Base-by-base conservation (phyloP, 371 early-diverging fungal species). In the Quaeritorhiza haematococci region DNA sequence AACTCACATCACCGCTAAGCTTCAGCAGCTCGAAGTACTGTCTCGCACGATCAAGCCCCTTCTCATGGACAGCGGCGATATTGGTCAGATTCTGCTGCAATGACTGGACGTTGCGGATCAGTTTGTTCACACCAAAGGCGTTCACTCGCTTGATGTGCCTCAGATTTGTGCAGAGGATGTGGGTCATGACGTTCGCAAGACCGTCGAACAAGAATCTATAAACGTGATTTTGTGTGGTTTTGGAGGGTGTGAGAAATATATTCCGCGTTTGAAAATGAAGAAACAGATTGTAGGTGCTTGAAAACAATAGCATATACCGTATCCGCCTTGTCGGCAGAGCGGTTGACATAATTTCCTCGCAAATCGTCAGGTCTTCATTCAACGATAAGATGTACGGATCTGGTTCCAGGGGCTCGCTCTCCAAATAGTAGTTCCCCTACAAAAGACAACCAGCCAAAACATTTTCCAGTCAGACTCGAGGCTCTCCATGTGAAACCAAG, bases 1-100 rank as follows among this genome's bases (percentile, higher is more conserved):
- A n/a, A 50, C 64, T 56, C 63, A 84, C 85, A 58, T 79, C 79
- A 13, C 75, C 77, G 0, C 81, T 83, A 24, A 83, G 52, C 23
- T 76, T 76, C 50, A 82, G 84, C 42, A 92, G 66, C 57, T 85
- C 82, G 59, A 88, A 92, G 61, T 88, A 94, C 46, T 69, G 68
- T 19, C 84, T 73, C 0, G 89, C 90, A 19, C 73, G 70, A 50
- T 88, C 90, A 59, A 92, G 72, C 1, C 84, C 79, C 51, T 82
- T 80, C 51, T 89, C 86, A n/a, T 69, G 79, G 26, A 70, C 71
- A 1, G 80, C 80, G 53, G 64, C 50, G 48, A 93, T 83, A 63
- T 89, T 91, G 33, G 85, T 89, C 27, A 94, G 64, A 65, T 90
- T 91, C 62, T 93, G 93, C 53, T 93, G 91, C 38, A 93, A 70